phyloP scores from a whole-genome alignment of 495 filamentous ascomycete genomes.

The Hyaloscypha variabilis region DNA sequence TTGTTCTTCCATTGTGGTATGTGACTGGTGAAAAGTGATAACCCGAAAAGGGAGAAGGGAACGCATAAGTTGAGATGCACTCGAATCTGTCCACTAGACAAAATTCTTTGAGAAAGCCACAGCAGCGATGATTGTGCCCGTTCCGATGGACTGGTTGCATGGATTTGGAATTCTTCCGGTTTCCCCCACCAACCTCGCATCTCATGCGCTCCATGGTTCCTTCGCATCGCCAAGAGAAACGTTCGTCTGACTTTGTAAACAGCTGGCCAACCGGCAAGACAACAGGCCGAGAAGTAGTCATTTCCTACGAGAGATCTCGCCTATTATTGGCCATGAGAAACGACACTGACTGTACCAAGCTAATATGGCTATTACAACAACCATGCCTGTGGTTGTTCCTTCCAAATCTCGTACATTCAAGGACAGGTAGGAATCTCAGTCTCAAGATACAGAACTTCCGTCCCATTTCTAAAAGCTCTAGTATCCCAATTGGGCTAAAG shows the following conservation, averaged over 20 bases:
- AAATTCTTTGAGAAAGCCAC: background rate
- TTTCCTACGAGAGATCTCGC: no score
- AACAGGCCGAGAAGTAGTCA: no score
- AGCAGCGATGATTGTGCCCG: background rate
- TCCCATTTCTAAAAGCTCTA: no score
- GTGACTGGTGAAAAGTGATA: background rate
- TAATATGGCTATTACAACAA: no score
- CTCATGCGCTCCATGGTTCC: background rate
- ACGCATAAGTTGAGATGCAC: no score
- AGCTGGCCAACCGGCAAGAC: background rate
- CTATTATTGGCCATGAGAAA: background rate
- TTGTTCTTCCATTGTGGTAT: background rate
- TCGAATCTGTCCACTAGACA: no score
- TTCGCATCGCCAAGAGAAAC: background rate
- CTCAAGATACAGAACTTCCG: no score
- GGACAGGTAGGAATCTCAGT: no score
- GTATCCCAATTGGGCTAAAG: no score
- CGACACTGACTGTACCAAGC: background rate
- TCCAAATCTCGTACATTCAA: no score
- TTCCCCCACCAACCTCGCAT: background rate
- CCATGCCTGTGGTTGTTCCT: no score
- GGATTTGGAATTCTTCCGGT: background rate
- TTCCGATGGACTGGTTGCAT: background rate
- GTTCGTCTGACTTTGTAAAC: background rate
- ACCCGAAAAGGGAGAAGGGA: no score